Evolutionary conservation across 1,284 basidiomycete genomes (phyloP), one percentile per base, ranked within the genome.

Genomic region (Athelia sp.): DNA sequence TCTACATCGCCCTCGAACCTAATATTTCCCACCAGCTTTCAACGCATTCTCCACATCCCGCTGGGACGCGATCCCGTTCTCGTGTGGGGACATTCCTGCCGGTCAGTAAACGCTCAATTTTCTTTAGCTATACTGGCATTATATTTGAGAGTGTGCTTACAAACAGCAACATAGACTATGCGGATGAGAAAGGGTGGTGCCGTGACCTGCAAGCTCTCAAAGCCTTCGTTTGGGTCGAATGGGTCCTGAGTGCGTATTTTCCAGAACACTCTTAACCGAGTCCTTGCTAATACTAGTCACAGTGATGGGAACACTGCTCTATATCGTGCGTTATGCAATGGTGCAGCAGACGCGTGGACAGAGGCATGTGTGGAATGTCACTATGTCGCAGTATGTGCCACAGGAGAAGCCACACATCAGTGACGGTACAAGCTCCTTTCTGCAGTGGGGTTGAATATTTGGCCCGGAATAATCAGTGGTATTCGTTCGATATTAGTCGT

Each of bases 1-100:
- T 34, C 36, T 46, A 35, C 36, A n/a, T 24, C 43, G 29, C 24
- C 9, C 21, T 48, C 17, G 47, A 46, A 31, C 22, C 18, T 40
- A 24, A 44, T 43, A 40, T 14, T 46, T 23, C 26, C 10, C 18
- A 35, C 34, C 48, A 82, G 79, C 72, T 1, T 78, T 79, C 69
- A 82, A 79, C 55, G 70, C 74, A 6, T 83, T 83, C 61, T 82
- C 81, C 0, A 81, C 76, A 11, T 70, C 74, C 15, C 74, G 79
- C 34, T 83, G 79, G 79, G 56, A 60, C 31, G 56, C 68, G 43
- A 65, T 79, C 29, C 76, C 78, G 4, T 61, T 77, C 50, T 57
- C 68, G 23, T 82, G 80, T 62, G 60, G 63, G 43, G 54, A 62
- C 32, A 80, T 82, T 44, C 78, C 79, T 26, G 55, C 50, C 47